Evolutionary conservation across 495 filamentous ascomycete species (phyloP).

Genomic region (Cairneyella variabilis): DNA sequence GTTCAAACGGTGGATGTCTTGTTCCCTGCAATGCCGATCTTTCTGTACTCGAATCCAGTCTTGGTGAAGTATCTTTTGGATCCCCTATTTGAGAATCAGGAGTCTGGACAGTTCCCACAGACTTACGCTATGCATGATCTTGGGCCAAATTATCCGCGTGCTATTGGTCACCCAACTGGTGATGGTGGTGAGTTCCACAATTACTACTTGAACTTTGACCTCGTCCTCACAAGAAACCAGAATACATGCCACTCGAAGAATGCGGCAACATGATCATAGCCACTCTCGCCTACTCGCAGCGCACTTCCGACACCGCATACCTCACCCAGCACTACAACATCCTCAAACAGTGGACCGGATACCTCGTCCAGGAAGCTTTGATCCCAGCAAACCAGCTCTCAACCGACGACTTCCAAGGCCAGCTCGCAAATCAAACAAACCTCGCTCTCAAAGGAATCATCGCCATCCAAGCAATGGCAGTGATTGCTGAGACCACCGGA

Average conservation of each 20-base stretch:
- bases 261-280: conserved; percentile 96
- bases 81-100: conserved; percentile 84
- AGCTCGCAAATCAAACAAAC: conserved; percentile 87
- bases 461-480: conserved; percentile 89
- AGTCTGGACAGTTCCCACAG: conserved; percentile 87
- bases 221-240: conserved; percentile 41
- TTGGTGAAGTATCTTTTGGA: conserved; percentile 85
- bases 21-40: conserved; percentile 86
- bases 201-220: background rate
- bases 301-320: conserved; percentile 38
- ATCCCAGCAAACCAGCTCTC: conserved; percentile 82
- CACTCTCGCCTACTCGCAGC: conserved; percentile 60
- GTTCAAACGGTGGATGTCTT: conserved; percentile 96
- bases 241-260: conserved; percentile 94
- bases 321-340: conserved; percentile 59
- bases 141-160: conserved; percentile 81
- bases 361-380: conserved; percentile 76
- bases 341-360: conserved; percentile 84
- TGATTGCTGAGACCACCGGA: conserved; percentile 62
- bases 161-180: conserved; percentile 79
- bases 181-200: conserved; percentile 33
- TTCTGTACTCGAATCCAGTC: conserved; percentile 81
- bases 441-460: conserved; percentile 92
- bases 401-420: conserved; percentile 92
- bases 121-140: conserved; percentile 87